Base-by-base conservation (phyloP, 371 early-diverging fungal species). In the Lichtheimia hyalospora region DNA sequence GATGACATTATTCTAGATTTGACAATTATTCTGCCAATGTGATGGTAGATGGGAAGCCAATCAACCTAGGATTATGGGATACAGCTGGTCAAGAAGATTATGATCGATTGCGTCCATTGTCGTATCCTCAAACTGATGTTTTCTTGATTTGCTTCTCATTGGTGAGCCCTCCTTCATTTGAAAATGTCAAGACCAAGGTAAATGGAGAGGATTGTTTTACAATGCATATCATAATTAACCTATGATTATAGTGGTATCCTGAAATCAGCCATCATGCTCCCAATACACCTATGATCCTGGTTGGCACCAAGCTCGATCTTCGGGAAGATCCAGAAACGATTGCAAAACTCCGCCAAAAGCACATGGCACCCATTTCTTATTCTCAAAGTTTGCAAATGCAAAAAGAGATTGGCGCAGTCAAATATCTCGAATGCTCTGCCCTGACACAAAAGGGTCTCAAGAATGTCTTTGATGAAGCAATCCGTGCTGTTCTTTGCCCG, bases 381-480 rank as follows among this genome's bases (percentile, higher is more conserved):
- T 80, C 85, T 18, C 89, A 90, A 60, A 88, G 91, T 48, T 54
- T 82, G 40, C 84, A 85, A 60, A 85, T 90, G 86, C 81, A 84
- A n/a, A 91, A 89, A 67, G 91, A 90, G 57, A 85, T 93, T 58
- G 71, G 80, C 8, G 91, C 90, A 40, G 88, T 87, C 53, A 91
- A 88, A 64, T 94, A 93, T 68, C 76, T 96, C 46, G 94, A 94
- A 75, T 94, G 94, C 68, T 93, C 92, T 10, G 91, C 94, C 6
- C 71, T 91, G 51, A 92, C 93, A 27, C 91, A 91, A 67, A 89
- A 88, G 67, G 93, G 94, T 18, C 79, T 98, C 63, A 96, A 97
- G 87, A 94, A 91, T 64, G 97, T 97, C 40, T 99, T 98, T 86
- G 97, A 98, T 74, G 93, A 94, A 68, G 98, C 97, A 34, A 97